A percentile compares a stretch with the other conserved stretches of the same genome.
phyloP scores from a whole-genome alignment of 345 rosid genomes.

The Aegle marmelos region DNA sequence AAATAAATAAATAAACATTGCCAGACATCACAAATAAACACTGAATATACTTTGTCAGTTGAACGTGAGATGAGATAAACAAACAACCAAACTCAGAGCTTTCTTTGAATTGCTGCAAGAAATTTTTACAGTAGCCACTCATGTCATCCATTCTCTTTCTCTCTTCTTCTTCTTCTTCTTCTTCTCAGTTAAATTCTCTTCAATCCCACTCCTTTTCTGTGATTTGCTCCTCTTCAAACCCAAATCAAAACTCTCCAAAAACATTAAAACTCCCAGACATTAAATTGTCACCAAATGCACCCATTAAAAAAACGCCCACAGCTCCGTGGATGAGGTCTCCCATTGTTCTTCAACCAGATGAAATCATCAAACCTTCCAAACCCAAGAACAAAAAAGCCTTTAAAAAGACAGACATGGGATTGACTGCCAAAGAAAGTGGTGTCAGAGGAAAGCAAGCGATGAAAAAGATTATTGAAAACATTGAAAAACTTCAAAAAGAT shows the following conservation, averaged over 20 bases:
- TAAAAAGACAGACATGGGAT: constrained; percentile 53
- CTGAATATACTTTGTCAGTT: no score
- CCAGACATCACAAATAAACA: no score
- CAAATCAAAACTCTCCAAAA: constrained; percentile 14
- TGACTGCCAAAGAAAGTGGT: constrained; percentile 64
- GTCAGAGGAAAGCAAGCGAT: constrained; percentile 67
- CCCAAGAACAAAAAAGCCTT: constrained; percentile 19
- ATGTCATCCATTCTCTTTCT: constrained; percentile 15
- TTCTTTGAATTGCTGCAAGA: not conserved
- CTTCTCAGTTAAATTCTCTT: not conserved
- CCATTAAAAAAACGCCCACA: constrained; percentile 40
- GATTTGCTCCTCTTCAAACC: constrained; percentile 27
- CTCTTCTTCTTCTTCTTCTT: not conserved
- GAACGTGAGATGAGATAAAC: not conserved
- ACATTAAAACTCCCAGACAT: not conserved
- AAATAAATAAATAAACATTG: no score
- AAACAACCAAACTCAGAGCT: not conserved
- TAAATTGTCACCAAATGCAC: constrained; percentile 13
- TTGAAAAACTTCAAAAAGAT: constrained; percentile 43
- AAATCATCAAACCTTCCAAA: constrained; percentile 31
- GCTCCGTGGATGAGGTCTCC: constrained; percentile 81
- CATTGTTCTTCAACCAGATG: constrained; percentile 49
- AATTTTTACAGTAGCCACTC: not conserved
- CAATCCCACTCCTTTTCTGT: constrained; percentile 3
- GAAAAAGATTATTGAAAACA: constrained; percentile 50